A percentile compares a stretch with the other conserved stretches of the same genome.
Conservation (phyloP, 1,139 yeast species). For the Pneumocystis wakefieldiae region DNA sequence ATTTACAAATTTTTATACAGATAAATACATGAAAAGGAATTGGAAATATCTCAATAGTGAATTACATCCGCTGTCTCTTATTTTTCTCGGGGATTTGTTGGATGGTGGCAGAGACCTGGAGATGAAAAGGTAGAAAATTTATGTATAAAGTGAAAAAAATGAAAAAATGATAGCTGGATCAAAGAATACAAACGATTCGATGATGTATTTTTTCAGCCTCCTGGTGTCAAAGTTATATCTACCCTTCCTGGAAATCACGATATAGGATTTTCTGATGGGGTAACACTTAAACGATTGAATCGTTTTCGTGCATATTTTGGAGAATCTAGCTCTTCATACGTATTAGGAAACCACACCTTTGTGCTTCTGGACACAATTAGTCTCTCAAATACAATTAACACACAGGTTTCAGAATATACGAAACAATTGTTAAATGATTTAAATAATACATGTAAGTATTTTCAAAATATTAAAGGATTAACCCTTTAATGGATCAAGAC, state of each 20-base stretch:
- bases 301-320: conserved; percentile 69
- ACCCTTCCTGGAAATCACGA: conserved; percentile 91
- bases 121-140: background rate
- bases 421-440: conserved; percentile 27
- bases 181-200: conserved; percentile 58
- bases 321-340: conserved; percentile 38
- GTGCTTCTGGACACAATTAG: conserved; percentile 72
- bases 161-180: conserved; percentile 47
- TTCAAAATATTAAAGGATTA: background rate
- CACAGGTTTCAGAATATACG: conserved; percentile 32
- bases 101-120: conserved; percentile 73
- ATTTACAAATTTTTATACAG: conserved; percentile 35
- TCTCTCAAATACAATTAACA: conserved; percentile 38
- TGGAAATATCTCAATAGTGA: conserved; percentile 45
- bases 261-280: conserved; percentile 72
- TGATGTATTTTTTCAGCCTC: conserved; percentile 36
- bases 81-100: conserved; percentile 79
- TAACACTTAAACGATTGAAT: conserved; percentile 36
- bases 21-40: conserved; percentile 66
- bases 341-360: conserved; percentile 62
- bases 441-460: conserved; percentile 11
- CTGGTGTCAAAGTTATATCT: conserved; percentile 23
- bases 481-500: background rate
- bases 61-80: conserved; percentile 58
- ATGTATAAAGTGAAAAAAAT: conserved; percentile 31